Evolutionary conservation across 768 basidiomycete species (phyloP).

Genomic region (Leccinum disarticulatum): DNA sequence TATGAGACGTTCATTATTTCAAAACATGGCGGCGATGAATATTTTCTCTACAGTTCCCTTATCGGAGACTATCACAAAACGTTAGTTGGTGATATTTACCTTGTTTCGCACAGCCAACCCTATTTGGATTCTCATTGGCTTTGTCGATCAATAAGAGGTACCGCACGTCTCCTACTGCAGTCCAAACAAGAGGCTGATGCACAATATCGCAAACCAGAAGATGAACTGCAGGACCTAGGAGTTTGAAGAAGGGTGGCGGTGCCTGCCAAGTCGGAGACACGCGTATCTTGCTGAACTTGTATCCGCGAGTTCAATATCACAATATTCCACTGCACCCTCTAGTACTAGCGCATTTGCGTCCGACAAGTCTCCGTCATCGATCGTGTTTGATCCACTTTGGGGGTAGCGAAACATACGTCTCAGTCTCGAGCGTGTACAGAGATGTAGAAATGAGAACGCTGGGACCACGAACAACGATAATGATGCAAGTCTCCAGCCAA

Average conservation of each 20-base stretch:
- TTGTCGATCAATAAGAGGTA: slow-evolving; percentile 12
- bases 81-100: slow-evolving; percentile 1
- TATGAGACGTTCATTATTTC: slow-evolving; percentile 37
- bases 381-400: slow-evolving; percentile 4
- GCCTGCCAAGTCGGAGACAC: not conserved
- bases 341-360: not conserved
- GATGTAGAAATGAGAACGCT: slow-evolving; percentile 8
- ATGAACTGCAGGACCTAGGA: not conserved
- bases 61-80: not conserved
- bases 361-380: not conserved
- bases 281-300: not conserved
- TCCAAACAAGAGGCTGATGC: slow-evolving; percentile 5
- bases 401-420: slow-evolving; percentile 9
- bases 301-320: not conserved
- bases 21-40: slow-evolving; percentile 36
- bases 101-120: slow-evolving; percentile 15
- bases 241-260: not conserved
- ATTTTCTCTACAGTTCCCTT: slow-evolving; percentile 9
- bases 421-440: not conserved
- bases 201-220: slow-evolving; percentile 11
- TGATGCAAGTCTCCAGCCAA: slow-evolving; percentile 17
- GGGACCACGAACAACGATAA: slow-evolving; percentile 16
- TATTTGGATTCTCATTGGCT: slow-evolving; percentile 10
- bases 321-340: not conserved
- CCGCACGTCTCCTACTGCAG: slow-evolving; percentile 9